Base-by-base conservation (phyloP, 2,329 filamentous ascomycete genomes). In the Penicillium verrucosum region DNA sequence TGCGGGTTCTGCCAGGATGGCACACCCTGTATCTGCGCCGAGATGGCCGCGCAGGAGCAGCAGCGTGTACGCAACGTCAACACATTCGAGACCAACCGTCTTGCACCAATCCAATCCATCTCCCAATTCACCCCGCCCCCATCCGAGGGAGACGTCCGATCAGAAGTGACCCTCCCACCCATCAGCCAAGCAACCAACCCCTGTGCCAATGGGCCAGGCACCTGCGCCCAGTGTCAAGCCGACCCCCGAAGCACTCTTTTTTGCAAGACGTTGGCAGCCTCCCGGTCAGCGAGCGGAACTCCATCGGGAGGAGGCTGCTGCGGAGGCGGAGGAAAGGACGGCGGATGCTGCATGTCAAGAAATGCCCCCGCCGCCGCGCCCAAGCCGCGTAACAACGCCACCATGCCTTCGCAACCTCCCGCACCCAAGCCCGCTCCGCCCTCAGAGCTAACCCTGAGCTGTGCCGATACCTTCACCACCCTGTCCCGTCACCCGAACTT, bases 1-100 rank as follows among this genome's bases (percentile, higher is more conserved):
- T 94, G 90, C 70, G 90, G 90, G 7, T 94, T 94, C 75, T 94
- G 90, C 74, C 85, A 87, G 60, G 89, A 92, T 58, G 89, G 89
- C 5, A 92, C 88, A 0, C 90, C 90, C 65, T 94, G 90, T 68
- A 85, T 92, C 62, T 94, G 90, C 72, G 89, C 89, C 25, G 89
- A 92, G 62, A 79, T 81, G 74, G 76, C 77, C 3, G 76, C 76
- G 8, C 77, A 78, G 57, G 71, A 72, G 61, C 71, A 73, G 61
- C 67, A 68, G 59, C 71, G 60, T 56, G 68, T 58, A 61, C 60
- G 82, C 83, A 71, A 80, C 77, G 30, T 64, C 1, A 71, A 80
- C 77, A 32, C 65, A 1, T 70, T 70, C 30, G 70, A 74, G 56
- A 69, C 67, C 51, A 75, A 70, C 52, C 73, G 73, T 34, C 72